Evolutionary conservation across 2,329 filamentous ascomycete species (phyloP), one percentile per base, ranked within the genome.

Genomic region (Myotisia sp.): DNA sequence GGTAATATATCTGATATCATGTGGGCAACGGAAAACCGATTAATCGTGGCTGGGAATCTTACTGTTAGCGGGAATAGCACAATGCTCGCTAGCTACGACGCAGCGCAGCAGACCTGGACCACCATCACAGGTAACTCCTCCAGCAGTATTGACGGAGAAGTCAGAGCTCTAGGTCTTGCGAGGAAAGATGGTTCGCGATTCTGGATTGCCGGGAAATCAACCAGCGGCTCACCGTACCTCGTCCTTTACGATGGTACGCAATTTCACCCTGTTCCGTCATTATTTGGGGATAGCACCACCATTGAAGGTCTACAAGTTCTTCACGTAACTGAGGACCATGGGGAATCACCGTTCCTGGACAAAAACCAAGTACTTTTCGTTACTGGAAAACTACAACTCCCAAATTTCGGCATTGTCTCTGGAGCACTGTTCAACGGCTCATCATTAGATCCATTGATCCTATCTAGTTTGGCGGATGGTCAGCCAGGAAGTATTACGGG

Each of bases 381-480:
- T 32, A 83, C 83, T n/a, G 90, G 90, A 24, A 72, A 79, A 34
- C 72, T 98, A 44, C 69, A 74, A 43, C 67, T 95, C 12, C 73
- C 79, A 0, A 62, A 63, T 31, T 85, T 85, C 51, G 86, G 87
- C 38, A 77, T 76, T 37, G 83, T 79, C 4, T 92, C 87, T 9
- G 85, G 83, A 6, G 87, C 77, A 5, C 63, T 94, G 18, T 98
- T 81, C 63, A 83, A 95, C 50, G 90, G 90, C 47, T 83, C 76
- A 7, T 62, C 65, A 2, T 75, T 87, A 52, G 66, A 67, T 33
- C 87, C 90, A 0, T 93, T 87, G 54, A 70, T 84, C 26, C 69
- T 98, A 26, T 81, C 86, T 2, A 79, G 74, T 29, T 78, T 68
- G 38, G 59, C 68, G 8, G 67, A 74, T 47, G 74, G 74, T 38